Base-by-base conservation (phyloP, 768 basidiomycete species). In the Hericium coralloides region DNA sequence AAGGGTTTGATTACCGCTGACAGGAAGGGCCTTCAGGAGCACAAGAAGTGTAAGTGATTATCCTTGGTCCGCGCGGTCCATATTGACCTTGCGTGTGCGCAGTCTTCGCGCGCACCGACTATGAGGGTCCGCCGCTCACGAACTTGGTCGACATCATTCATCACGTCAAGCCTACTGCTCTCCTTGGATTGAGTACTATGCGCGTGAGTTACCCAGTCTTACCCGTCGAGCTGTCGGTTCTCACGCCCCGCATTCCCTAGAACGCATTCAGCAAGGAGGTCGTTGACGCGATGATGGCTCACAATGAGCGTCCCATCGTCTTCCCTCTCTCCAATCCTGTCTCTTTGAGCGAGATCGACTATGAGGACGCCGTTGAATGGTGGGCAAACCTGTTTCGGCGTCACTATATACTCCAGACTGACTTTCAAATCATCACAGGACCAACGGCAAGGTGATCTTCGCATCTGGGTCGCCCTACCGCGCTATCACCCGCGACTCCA, bases 311-410 rank as follows among this genome's bases (percentile, higher is more conserved):
- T 18, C 94, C 94, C 25, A 93, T 95, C 73, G 81, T 95, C 69
- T 95, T 95, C 79, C 90, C 94, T 38, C 81, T 95, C 7, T 92
- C 89, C 38, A 97, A 95, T 74, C 94, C 94, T 25, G 80, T 88
- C 55, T 76, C 77, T n/a, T 75, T 89, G 53, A 85, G 85, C 10
- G 91, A 92, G 67, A 88, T 88, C 68, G 84, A 85, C 37, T 93
- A 88, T 68, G 71, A 80, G 52, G 85, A 91, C 55, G 89, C 89
- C 1, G 79, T 92, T 51, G 73, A 75, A 52, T 76, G 84, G 72
- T 88, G 89, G 43, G 49, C 17, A 17, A n/a, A 20, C 4, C 18
- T 15, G n/a, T 9, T 5, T 53, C 25, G 23, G 12, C 15, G 31
- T 12, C 3, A 18, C 22, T 20, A 20, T 25, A 15, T 20, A 45